Evolutionary conservation across 768 basidiomycete genomes (phyloP).

Genomic region (Paxillus ammoniavirescens): DNA sequence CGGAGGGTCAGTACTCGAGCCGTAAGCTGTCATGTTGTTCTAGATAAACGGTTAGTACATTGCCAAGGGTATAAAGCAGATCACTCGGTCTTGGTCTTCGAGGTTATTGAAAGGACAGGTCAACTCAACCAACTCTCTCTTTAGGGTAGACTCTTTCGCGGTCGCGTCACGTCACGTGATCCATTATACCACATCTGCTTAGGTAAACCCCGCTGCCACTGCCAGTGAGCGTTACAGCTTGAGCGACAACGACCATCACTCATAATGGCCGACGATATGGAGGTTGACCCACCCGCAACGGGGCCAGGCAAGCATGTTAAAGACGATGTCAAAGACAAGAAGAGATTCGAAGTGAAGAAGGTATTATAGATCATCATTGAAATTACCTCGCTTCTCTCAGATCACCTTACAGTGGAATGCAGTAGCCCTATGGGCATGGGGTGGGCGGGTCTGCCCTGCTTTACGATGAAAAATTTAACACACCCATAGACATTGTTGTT

Average conservation of each 20-base stretch:
- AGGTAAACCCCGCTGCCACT: conserved; percentile 11
- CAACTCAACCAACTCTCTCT: conserved; percentile 27
- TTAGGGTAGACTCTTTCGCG: conserved; percentile 42
- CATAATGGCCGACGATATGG: conserved; percentile 63
- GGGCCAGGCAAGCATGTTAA: conserved; percentile 45
- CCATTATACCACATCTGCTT: background rate
- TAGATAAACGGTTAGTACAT: conserved; percentile 27
- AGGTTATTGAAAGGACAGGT: conserved; percentile 35
- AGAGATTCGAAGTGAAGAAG: conserved; percentile 99
- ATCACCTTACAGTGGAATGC: conserved; percentile 84
- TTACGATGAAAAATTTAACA: conserved; percentile 11
- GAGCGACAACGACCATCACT: background rate
- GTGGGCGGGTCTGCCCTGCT: conserved; percentile 40
- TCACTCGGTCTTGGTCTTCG: conserved; percentile 6
- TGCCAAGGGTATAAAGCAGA: conserved; percentile 11
- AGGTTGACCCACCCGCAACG: conserved; percentile 54
- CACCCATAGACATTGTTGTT: conserved; percentile 83
- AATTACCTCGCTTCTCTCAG: background rate
- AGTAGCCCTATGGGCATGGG: conserved; percentile 98
- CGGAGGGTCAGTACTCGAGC: conserved; percentile 44
- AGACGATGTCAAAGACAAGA: conserved; percentile 67
- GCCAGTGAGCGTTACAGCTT: background rate
- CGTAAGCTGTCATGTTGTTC: conserved; percentile 37
- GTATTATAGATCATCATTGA: conserved; percentile 38
- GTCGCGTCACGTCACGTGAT: conserved; percentile 39